Conservation (phyloP, 1,139 yeast genomes). For the Hyphopichia burtonii region DNA sequence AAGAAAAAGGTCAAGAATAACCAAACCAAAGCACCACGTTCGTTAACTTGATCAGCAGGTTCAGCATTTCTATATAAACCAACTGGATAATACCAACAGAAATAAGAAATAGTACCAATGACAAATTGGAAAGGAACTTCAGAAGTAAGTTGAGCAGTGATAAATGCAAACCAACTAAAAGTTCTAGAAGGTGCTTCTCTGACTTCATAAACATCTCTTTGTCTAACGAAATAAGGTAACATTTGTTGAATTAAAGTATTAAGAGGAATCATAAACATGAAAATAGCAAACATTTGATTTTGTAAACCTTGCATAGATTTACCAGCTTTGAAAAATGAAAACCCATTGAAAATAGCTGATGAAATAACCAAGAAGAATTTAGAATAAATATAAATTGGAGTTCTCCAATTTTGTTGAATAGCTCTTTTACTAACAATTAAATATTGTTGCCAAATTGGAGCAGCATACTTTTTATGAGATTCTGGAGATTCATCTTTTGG, state of each 20-base stretch:
- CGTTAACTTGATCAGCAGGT: slow-evolving; percentile 25
- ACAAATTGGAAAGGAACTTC: slow-evolving; percentile 35
- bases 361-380: slow-evolving; percentile 54
- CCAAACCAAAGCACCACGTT: slow-evolving; percentile 70
- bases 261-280: slow-evolving; percentile 65
- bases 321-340: slow-evolving; percentile 69
- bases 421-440: slow-evolving; percentile 53
- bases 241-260: slow-evolving; percentile 69
- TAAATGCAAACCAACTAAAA: slow-evolving; percentile 49
- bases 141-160: slow-evolving; percentile 33
- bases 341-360: slow-evolving; percentile 66
- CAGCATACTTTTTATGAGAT: slow-evolving; percentile 40
- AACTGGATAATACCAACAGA: slow-evolving; percentile 44
- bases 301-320: slow-evolving; percentile 59
- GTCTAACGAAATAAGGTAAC: slow-evolving; percentile 67
- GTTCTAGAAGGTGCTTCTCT: slow-evolving; percentile 78
- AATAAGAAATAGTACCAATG: slow-evolving; percentile 35
- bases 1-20: slow-evolving; percentile 54
- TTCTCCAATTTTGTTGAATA: slow-evolving; percentile 68
- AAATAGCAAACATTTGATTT: slow-evolving; percentile 65
- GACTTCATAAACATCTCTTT: slow-evolving; percentile 82
- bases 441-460: slow-evolving; percentile 49
- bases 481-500: slow-evolving; percentile 35
- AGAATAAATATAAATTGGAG: slow-evolving; percentile 71
- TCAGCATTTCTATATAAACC: slow-evolving; percentile 36